Conservation (phyloP, 805 yeast species). For the Kluyveromyces starmeri region DNA sequence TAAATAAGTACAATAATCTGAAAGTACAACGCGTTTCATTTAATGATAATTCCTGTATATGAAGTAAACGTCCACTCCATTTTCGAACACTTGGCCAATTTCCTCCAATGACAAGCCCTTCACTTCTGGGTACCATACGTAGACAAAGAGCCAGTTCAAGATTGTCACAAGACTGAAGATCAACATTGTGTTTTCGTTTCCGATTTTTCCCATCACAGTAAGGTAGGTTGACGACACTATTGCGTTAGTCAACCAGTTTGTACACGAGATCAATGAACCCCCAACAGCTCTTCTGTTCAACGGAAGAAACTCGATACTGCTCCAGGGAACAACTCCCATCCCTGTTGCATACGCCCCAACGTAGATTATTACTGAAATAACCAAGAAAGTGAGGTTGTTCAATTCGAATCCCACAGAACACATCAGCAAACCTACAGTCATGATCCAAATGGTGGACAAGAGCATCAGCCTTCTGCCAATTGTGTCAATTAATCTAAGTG, state of each 20-base stretch:
- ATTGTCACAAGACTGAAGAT: constrained; percentile 29
- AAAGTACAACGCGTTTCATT: neutral
- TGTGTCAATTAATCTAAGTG: constrained; percentile 41
- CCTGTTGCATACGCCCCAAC: constrained; percentile 38
- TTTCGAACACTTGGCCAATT: constrained; percentile 32
- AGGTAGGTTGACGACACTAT: constrained; percentile 31
- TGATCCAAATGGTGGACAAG: constrained; percentile 34
- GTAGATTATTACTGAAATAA: constrained; percentile 28
- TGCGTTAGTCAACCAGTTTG: constrained; percentile 35
- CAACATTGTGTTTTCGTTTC: constrained; percentile 28
- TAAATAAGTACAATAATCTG: neutral
- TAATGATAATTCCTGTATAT: constrained; percentile 26
- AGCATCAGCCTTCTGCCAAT: constrained; percentile 41
- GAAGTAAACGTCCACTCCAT: constrained; percentile 33
- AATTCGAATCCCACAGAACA: constrained; percentile 26
- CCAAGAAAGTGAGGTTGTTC: constrained; percentile 14
- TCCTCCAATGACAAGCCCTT: constrained; percentile 37
- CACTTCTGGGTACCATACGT: constrained; percentile 36
- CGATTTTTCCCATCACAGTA: constrained; percentile 24
- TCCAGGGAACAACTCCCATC: constrained; percentile 39
- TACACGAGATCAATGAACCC: constrained; percentile 34
- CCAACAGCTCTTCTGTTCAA: constrained; percentile 35
- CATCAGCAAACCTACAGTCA: constrained; percentile 30
- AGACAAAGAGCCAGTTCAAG: constrained; percentile 34
- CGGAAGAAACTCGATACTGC: constrained; percentile 37